Evolutionary conservation across 805 yeast genomes (phyloP).

Genomic region (Saccharomycopsis schoenii): DNA sequence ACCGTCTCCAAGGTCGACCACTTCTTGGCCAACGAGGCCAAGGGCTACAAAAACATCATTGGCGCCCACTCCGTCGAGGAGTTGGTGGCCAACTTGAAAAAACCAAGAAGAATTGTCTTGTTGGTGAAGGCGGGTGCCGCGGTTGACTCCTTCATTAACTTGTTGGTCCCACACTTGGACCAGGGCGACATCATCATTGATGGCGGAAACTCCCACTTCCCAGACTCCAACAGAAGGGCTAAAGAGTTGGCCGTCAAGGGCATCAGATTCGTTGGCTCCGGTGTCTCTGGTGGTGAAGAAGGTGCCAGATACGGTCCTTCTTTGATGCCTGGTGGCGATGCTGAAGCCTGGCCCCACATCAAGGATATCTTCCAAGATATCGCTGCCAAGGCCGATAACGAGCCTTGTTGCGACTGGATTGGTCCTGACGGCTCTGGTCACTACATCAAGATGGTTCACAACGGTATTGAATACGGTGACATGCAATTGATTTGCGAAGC

Average conservation of each 20-base stretch:
- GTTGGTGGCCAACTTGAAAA: slow-evolving; percentile 78
- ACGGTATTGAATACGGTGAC: slow-evolving; percentile 99
- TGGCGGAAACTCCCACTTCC: slow-evolving; percentile 99
- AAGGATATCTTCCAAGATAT: slow-evolving; percentile 94
- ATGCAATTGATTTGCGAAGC: slow-evolving; percentile 99
- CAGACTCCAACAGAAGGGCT: slow-evolving; percentile 95
- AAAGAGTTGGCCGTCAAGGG: slow-evolving; percentile 83
- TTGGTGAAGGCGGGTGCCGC: slow-evolving; percentile 96
- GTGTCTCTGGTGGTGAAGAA: slow-evolving; percentile 99
- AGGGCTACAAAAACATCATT: slow-evolving; percentile 80
- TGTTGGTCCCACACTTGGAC: slow-evolving; percentile 84
- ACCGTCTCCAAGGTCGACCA: slow-evolving; percentile 93
- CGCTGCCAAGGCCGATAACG: slow-evolving; percentile 94
- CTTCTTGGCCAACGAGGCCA: slow-evolving; percentile 89
- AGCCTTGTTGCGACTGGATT: slow-evolving; percentile 99
- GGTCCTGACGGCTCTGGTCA: slow-evolving; percentile 99
- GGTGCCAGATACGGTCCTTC: slow-evolving; percentile 99
- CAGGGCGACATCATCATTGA: slow-evolving; percentile 97
- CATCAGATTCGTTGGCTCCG: slow-evolving; percentile 90
- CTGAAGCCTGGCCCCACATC: slow-evolving; percentile 97
- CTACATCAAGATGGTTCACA: slow-evolving; percentile 98
- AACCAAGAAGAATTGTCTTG: slow-evolving; percentile 91
- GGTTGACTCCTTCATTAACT: slow-evolving; percentile 84
- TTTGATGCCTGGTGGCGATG: slow-evolving; percentile 98
- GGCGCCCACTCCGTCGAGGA: slow-evolving; percentile 93